Base-by-base conservation (phyloP, 2,329 filamentous ascomycete species). In the Fusarium duplospermum region DNA sequence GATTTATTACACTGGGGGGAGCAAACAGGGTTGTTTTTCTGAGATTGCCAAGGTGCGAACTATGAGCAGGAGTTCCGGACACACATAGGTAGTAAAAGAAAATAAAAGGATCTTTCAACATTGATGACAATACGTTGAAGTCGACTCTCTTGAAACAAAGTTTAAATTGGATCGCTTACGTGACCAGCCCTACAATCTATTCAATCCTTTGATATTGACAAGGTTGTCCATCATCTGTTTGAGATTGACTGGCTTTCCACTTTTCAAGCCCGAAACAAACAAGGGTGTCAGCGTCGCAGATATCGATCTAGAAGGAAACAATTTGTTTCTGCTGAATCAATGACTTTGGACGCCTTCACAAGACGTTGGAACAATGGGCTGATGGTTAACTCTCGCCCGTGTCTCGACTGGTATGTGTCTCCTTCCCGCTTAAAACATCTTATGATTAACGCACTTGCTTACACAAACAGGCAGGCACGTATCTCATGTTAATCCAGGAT, bases 1-100 rank as follows among this genome's bases (percentile, higher is more conserved):
- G 38, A 66, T 58, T 36, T 62, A 62, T 69, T 69, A 74, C 65
- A 69, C 35, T 66, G 40, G 42, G 29, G 61, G 61, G 57, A 35
- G 62, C 52, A 62, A 45, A 66, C 33, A 36, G 50, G 64, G 58
- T 52, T 36, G 10, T 47, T 52, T 50, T 62, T 62, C 35, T 52
- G 47, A 40, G 42, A 63, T 72, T 63, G 62, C 61, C 50, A 14
- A 40, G 66, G 56, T 40, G 68, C 36, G 20, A 61, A 54, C 61
- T 33, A 42, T 56, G 42, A 33, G 68, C 36, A 35, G 58, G 72
- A 64, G 50, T 70, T 64, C 35, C 42, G 60, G 59, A 57, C 50
- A 59, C 50, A 61, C 64, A 31, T 24, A 60, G 57, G 11, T 58
- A 72, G 62, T 20, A 63, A 38, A 36, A 36, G 16, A 69, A 36